Conservation (phyloP, 805 yeast species). For the Jamesozyma jinghongensis region DNA sequence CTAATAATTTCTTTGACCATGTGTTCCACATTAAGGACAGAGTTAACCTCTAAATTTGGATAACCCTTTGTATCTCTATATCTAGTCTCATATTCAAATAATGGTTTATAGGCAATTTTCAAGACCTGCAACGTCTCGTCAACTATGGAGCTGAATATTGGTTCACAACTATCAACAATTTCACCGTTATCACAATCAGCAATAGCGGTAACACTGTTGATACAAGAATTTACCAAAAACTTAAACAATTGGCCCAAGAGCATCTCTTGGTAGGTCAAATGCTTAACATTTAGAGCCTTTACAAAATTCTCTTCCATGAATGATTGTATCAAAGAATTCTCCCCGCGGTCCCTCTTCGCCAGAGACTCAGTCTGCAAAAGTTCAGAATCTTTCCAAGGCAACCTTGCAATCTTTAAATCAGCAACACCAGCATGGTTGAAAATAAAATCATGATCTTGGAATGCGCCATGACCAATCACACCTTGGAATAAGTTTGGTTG, state of each 20-base stretch:
- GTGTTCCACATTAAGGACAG: slow-evolving; percentile 26
- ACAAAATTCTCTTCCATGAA: slow-evolving; percentile 21
- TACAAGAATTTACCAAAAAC: slow-evolving; percentile 69
- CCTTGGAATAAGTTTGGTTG: slow-evolving; percentile 66
- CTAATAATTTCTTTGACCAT: slow-evolving; percentile 32
- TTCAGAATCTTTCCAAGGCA: slow-evolving; percentile 36
- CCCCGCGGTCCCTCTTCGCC: slow-evolving; percentile 8
- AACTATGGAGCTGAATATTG: slow-evolving; percentile 29
- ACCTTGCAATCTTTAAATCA: slow-evolving; percentile 45
- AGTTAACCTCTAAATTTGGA: slow-evolving; percentile 24
- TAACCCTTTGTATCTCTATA: slow-evolving; percentile 15
- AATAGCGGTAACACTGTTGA: slow-evolving; percentile 76
- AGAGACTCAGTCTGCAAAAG: slow-evolving; percentile 16
- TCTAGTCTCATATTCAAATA: slow-evolving; percentile 22
- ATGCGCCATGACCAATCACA: slow-evolving; percentile 78
- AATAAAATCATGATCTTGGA: slow-evolving; percentile 36
- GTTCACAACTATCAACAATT: slow-evolving; percentile 41
- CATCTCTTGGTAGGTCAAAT: slow-evolving; percentile 38
- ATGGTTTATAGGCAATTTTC: slow-evolving; percentile 18
- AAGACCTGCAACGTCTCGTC: slow-evolving; percentile 30
- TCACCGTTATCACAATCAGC: slow-evolving; percentile 74
- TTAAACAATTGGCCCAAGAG: slow-evolving; percentile 62
- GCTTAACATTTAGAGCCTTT: slow-evolving; percentile 22
- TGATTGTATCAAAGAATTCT: slow-evolving; percentile 24
- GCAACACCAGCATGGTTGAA: slow-evolving; percentile 65